Evolutionary conservation across 139 green algal genomes (phyloP).

Genomic region (Ettlia oleoabundans): DNA sequence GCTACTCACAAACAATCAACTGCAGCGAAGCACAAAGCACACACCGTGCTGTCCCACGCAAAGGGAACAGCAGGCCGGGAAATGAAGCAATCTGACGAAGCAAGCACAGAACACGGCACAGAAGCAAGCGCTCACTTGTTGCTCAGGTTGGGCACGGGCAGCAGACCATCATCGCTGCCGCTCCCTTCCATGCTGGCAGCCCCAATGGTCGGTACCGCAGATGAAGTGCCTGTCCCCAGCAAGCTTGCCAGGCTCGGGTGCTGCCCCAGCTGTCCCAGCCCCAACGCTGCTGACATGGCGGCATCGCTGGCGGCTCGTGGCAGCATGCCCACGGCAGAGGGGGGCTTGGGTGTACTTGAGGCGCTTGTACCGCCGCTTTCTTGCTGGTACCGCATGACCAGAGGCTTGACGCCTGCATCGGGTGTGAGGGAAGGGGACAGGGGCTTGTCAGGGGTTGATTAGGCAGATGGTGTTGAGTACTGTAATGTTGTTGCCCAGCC

Average conservation of each 20-base stretch:
- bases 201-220: background rate
- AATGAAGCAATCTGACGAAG: background rate
- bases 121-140: slow-evolving; percentile 62
- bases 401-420: slow-evolving; percentile 54
- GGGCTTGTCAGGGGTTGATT: too few relatives aligned
- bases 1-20: background rate
- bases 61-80: background rate
- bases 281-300: slow-evolving; percentile 3
- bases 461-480: too few relatives aligned
- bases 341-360: slow-evolving; percentile 25
- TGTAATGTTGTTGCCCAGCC: too few relatives aligned
- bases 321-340: background rate
- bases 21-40: background rate
- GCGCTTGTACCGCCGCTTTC: slow-evolving; percentile 36
- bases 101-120: background rate
- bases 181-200: background rate
- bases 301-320: slow-evolving; percentile 22
- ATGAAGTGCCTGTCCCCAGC: background rate
- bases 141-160: slow-evolving; percentile 68
- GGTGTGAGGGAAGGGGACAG: background rate
- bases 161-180: slow-evolving; percentile 39
- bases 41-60: background rate
- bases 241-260: too few relatives aligned
- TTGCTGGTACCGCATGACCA: slow-evolving; percentile 80
- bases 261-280: background rate